A percentile compares a stretch with the other conserved stretches of the same genome.
phyloP scores from a whole-genome alignment of 1,284 basidiomycete genomes.

The Flammula alnicola region DNA sequence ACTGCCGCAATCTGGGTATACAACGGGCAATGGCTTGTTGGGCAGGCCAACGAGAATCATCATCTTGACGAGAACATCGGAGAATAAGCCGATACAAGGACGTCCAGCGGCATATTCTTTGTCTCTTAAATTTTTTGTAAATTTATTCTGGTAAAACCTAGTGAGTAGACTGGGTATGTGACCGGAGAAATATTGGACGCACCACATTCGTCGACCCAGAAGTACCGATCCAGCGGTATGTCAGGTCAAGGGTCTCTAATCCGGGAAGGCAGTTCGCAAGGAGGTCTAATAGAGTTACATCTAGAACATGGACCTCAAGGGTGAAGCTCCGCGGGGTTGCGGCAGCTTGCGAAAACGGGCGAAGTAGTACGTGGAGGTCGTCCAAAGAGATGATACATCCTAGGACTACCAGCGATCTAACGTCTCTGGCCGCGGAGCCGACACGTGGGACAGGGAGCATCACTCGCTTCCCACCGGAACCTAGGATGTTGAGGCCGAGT shows the following conservation, averaged over 20 bases:
- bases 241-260: conserved; percentile 20
- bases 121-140: conserved; percentile 6
- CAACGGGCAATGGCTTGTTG: conserved; percentile 13
- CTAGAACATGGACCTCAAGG: conserved; percentile 22
- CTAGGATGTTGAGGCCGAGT: conserved; percentile 22
- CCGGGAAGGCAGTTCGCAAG: conserved; percentile 17
- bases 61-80: conserved; percentile 17
- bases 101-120: conserved; percentile 11
- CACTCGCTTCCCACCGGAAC: conserved; percentile 21
- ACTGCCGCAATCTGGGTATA: conserved; percentile 10
- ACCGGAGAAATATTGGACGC: conserved; percentile 6
- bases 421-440: conserved; percentile 12
- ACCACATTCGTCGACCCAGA: conserved; percentile 12
- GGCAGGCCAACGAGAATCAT: conserved; percentile 18
- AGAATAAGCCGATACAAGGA: conserved; percentile 12
- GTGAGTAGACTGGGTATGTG: too few species aligned
- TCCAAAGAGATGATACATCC: conserved; percentile 21
- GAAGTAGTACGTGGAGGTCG: conserved; percentile 17
- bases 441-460: conserved; percentile 16
- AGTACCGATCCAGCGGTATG: conserved; percentile 20
- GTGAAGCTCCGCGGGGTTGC: conserved; percentile 18
- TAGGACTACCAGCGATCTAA: conserved; percentile 13
- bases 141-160: conserved; percentile 6
- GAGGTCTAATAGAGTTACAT: conserved; percentile 16
- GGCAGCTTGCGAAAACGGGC: conserved; percentile 14